Evolutionary conservation across 1,284 basidiomycete species (phyloP), one percentile per base, ranked within the genome.

Genomic region (Fomitopsis pinicola): DNA sequence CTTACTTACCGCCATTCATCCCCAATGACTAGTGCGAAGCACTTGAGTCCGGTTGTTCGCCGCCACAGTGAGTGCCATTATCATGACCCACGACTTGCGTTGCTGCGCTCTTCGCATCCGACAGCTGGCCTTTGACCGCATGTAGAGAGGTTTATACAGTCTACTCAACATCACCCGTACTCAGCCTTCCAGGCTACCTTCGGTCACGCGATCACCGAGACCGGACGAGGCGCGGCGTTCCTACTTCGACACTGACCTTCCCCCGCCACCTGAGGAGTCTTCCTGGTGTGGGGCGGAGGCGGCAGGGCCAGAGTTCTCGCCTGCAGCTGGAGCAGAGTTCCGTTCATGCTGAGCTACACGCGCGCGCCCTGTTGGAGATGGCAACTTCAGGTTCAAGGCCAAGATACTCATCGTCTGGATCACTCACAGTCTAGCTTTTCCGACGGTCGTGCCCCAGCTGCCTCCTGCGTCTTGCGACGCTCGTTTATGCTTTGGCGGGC

Each of bases 401-500:
- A 50, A 30, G 22, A 17, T 3, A 33, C 10, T 17, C 6, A 15
- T 28, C 44, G 8, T 14, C 15, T 17, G 17, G 15, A 14, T 10
- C 3, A 71, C 75, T 63, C 57, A 79, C 78, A 77, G 59, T 78
- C 73, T 19, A 74, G 68, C 55, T 73, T 77, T 64, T 76, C 75
- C 55, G 73, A 71, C 19, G 77, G 72, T 55, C 78, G 66, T 28
- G 69, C 67, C 12, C 74, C 77, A 12, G 65, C 63, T 17, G 62
- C 66, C 44, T 71, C 72, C 63, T 76, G 77, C 57, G 70, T 57
- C 61, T 67, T 68, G 45, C 78, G 65, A 53, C 79, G 69, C 35
- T 74, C 74, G 65, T 80, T 73, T 63, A 81, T 79, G 60, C 72
- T 73, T 64, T 78, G 73, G 62, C 78, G 78, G 22, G 80, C 78